phyloP scores from a whole-genome alignment of 257 asterid genomes.

The Anisodus acutangulus region DNA sequence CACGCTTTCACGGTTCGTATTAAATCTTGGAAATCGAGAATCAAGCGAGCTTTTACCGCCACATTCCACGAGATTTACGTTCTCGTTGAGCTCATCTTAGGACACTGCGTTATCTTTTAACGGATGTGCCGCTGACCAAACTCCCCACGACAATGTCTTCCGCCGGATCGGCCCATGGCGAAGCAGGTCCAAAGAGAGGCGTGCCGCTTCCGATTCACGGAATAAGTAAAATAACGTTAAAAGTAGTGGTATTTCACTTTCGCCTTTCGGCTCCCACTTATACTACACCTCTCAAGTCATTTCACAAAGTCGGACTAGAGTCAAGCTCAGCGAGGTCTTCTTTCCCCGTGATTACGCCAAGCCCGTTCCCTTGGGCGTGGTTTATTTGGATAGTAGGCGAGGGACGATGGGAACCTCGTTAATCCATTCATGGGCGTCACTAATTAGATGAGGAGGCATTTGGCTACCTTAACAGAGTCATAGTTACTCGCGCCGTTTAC shows the following conservation, averaged over 20 bases:
- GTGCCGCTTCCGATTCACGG: conserved; percentile 77
- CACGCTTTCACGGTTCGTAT: not conserved
- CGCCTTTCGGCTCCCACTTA: conserved; percentile 68
- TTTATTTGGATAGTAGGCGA: not conserved
- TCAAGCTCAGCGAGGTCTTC: too few species aligned
- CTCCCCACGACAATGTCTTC: conserved; percentile 50
- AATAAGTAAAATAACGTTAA: conserved; percentile 87
- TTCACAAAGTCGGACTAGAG: conserved; percentile 1
- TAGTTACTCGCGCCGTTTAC: conserved; percentile 54
- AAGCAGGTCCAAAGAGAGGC: conserved; percentile 67
- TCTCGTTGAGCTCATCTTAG: not conserved
- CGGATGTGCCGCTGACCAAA: conserved; percentile 36
- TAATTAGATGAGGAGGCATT: conserved; percentile 64
- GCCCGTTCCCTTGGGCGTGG: too few species aligned
- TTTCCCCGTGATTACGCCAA: too few species aligned
- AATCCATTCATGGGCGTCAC: conserved; percentile 48
- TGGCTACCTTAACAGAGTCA: conserved; percentile 60
- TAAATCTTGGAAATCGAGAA: too few species aligned
- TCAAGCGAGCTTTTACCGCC: not conserved
- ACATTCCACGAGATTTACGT: not conserved
- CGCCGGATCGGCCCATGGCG: conserved; percentile 39
- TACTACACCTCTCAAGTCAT: conserved; percentile 36
- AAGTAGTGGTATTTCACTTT: conserved; percentile 93
- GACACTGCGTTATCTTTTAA: too few species aligned
- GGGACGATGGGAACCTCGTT: conserved; percentile 33